Conservation (phyloP, 805 yeast genomes). For the Saccharomycopsis amapae region DNA sequence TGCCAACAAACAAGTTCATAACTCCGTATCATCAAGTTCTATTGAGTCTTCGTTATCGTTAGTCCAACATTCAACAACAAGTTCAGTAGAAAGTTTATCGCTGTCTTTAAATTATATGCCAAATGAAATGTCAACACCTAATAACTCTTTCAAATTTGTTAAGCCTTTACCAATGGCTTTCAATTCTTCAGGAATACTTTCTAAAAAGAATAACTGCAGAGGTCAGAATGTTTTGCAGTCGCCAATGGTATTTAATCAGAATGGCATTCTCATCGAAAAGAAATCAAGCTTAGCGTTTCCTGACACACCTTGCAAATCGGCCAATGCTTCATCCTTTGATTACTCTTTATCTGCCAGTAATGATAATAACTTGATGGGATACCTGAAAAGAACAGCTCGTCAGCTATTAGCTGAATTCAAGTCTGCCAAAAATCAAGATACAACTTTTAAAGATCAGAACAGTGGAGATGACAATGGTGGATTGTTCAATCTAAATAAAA, state of each 20-base stretch:
- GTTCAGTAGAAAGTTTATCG: constrained; percentile 9
- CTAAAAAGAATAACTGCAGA: constrained; percentile 48
- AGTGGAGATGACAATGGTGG: not conserved
- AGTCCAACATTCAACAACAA: constrained; percentile 5
- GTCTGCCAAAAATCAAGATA: not conserved
- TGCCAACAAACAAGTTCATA: constrained; percentile 10
- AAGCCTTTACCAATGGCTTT: constrained; percentile 85
- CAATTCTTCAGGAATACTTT: constrained; percentile 62
- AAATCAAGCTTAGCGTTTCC: constrained; percentile 14
- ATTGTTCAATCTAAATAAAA: not conserved
- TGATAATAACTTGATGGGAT: not conserved
- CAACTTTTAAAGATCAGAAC: not conserved
- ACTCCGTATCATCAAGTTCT: constrained; percentile 10
- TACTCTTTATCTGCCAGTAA: not conserved
- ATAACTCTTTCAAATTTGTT: constrained; percentile 54
- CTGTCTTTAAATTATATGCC: constrained; percentile 1
- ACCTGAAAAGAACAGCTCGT: constrained; percentile 6
- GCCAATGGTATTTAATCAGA: constrained; percentile 19
- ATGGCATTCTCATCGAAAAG: constrained; percentile 18
- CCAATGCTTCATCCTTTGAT: constrained; percentile 3
- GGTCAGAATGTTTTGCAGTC: constrained; percentile 22
- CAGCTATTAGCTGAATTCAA: constrained; percentile 15
- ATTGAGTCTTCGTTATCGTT: constrained; percentile 15
- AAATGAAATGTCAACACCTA: constrained; percentile 10
- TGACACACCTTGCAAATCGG: constrained; percentile 20